These are phyloP conservation scores for Trichoderma orchidacearum DNA, from an alignment of 495 filamentous ascomycete species.

Conservation along the genomic window DNA sequence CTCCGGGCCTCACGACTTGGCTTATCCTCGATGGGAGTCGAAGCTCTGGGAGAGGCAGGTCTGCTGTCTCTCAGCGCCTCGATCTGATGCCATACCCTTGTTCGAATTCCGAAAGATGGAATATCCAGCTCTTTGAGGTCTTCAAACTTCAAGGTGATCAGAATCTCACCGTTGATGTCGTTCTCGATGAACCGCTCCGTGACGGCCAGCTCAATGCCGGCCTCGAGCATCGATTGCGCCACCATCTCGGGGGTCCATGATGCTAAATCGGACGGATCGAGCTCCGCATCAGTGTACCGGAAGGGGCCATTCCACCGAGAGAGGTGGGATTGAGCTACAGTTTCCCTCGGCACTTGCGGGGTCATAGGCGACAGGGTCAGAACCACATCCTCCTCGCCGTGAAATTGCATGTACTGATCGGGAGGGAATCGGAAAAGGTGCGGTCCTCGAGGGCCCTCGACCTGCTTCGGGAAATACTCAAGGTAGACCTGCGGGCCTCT, in stretches of 20 bases:
- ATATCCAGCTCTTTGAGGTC: slow-evolving; percentile 93
- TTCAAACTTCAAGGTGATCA: slow-evolving; percentile 76
- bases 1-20: slow-evolving; percentile 27
- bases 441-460: slow-evolving; percentile 70
- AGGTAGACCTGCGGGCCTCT: slow-evolving; percentile 17
- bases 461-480: slow-evolving; percentile 35
- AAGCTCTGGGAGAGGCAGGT: slow-evolving; percentile 35
- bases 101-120: slow-evolving; percentile 82
- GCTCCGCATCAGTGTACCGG: slow-evolving; percentile 36
- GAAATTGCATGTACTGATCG: slow-evolving; percentile 30
- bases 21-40: slow-evolving; percentile 42
- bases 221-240: slow-evolving; percentile 61
- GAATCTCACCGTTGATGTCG: slow-evolving; percentile 76
- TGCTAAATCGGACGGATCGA: slow-evolving; percentile 42
- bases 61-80: slow-evolving; percentile 51
- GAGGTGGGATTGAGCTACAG: neutral
- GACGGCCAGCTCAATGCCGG: slow-evolving; percentile 53
- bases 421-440: slow-evolving; percentile 61
- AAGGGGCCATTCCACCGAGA: slow-evolving; percentile 25
- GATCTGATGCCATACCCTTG: slow-evolving; percentile 75
- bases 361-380: slow-evolving; percentile 53
- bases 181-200: slow-evolving; percentile 78
- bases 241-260: slow-evolving; percentile 65
- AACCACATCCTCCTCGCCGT: slow-evolving; percentile 42
- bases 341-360: slow-evolving; percentile 9